Evolutionary conservation across 2,329 filamentous ascomycete genomes (phyloP).

Genomic region (Cordyceps pruinosa): DNA sequence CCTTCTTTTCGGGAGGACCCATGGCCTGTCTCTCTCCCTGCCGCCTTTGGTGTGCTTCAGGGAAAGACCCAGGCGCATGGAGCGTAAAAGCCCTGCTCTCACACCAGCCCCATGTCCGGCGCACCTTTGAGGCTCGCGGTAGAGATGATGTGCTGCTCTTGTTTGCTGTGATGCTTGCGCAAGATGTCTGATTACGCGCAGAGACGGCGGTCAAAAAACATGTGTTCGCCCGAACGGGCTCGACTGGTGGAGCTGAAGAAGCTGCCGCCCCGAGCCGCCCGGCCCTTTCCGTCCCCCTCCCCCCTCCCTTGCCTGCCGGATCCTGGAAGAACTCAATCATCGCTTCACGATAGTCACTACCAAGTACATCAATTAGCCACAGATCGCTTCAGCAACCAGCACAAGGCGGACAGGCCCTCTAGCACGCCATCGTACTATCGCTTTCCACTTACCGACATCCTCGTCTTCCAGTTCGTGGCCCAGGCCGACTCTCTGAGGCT

Average conservation of each 20-base stretch:
- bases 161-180: background rate
- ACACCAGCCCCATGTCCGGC: background rate
- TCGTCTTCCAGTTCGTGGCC: constrained; percentile 89
- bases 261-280: background rate
- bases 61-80: background rate
- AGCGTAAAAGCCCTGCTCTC: background rate
- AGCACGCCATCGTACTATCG: background rate
- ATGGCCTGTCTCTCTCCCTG: too few species aligned
- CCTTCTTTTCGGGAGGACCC: background rate
- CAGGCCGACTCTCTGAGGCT: constrained; percentile 90
- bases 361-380: constrained; percentile 20
- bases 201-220: background rate
- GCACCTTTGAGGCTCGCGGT: background rate
- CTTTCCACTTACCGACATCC: constrained; percentile 72
- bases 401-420: background rate
- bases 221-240: background rate
- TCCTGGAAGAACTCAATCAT: constrained; percentile 33
- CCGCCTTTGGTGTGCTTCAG: too few species aligned
- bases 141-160: background rate
- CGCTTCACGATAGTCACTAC: constrained; percentile 58
- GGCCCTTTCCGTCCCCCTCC: constrained; percentile 20
- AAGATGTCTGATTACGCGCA: background rate
- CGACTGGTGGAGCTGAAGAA: background rate
- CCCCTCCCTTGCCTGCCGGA: too few species aligned
- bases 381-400: background rate